Evolutionary conservation across 495 filamentous ascomycete genomes (phyloP), one percentile per base, ranked within the genome.

Genomic region (Filosporella fistucella): DNA sequence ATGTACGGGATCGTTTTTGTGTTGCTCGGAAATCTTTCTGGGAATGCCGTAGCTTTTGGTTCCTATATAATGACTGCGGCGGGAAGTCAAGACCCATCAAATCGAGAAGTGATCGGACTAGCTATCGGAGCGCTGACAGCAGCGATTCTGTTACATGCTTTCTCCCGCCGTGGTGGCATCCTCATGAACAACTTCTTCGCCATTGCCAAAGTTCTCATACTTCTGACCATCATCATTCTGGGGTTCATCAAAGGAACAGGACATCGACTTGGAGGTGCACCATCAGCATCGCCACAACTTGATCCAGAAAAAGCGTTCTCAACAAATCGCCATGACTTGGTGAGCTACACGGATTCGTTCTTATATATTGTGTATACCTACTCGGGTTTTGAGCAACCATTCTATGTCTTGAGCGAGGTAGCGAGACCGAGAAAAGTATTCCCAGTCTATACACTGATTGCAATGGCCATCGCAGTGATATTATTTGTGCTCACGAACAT

Each of bases 171-270:
- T 21, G 72, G 70, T 4, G 77, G 77, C 4, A 75, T 80, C 32
- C 44, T 51, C 22, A 14, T 79, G 25, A 75, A 74, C 54, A 79
- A 81, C 49, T 18, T 67, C 16, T 62, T 80, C 25, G 77, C 71
- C 4, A 37, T 67, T 4, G 47, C 74, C 30, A 81, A 81, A 49
- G 55, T 72, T 8, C 55, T 77, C 20, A 20, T 75, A 1, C 60
- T 79, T 16, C 17, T 76, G 1, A 46, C 63, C 2, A 62, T 74
- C 44, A 63, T 72, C 37, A 51, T 64, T 9, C 53, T 61, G 12
- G 75, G 62, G 7, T 59, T 76, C 39, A 57, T 60, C 3, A n/a
- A 53, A 42, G 50, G n/a, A 20, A 8, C 14, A 3, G 38, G 26
- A 3, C 14, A 2, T 36, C 11, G 34, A 9, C 12, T 50, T 3